Evolutionary conservation across 768 basidiomycete species (phyloP), one percentile per base, ranked within the genome.

Genomic region (Boletus patriciae): DNA sequence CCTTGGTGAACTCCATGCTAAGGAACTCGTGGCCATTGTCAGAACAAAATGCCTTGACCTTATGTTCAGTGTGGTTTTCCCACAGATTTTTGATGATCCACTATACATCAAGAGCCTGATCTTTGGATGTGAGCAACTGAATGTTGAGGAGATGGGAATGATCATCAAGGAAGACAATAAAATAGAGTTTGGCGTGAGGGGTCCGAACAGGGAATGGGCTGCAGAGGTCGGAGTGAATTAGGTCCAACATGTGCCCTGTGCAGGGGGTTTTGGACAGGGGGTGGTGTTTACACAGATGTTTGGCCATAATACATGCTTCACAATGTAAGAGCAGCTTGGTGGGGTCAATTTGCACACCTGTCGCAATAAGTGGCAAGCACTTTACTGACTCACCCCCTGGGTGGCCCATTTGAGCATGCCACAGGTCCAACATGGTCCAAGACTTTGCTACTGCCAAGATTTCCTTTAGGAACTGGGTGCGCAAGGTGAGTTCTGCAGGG

Each of bases 171-270:
- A 65, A 58, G 6, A 56, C 33, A 9, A 60, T 42, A 31, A 63
- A 68, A 44, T 66, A 58, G 10, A 41, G n/a, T 11, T 66, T 57
- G 1, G 56, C 58, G 15, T 66, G 59, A 0, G 63, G 61, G 0
- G 69, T 64, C 0, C 21, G 47, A 5, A 59, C 38, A 0, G 65
- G 66, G 21, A 65, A 72, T 0, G 69, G 71, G 0, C 69, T 69
- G 46, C 63, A 70, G 0, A 61, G 50, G 37, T 71, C 66, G 27
- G 67, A 62, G 23, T 73, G 72, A 2, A 72, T 48, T 0, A 71
- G 52, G 0, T 70, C 64, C 1, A 67, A 61, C 19, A 68, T 31
- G 1, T 48, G 10, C 0, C 18, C 7, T 0, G 65, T 62, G 9
- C 44, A 36, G 1, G 36, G 36, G 8, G 18, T n/a, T 3, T 5